Evolutionary conservation across 495 filamentous ascomycete species (phyloP).

Genomic region (Podospora sp.): DNA sequence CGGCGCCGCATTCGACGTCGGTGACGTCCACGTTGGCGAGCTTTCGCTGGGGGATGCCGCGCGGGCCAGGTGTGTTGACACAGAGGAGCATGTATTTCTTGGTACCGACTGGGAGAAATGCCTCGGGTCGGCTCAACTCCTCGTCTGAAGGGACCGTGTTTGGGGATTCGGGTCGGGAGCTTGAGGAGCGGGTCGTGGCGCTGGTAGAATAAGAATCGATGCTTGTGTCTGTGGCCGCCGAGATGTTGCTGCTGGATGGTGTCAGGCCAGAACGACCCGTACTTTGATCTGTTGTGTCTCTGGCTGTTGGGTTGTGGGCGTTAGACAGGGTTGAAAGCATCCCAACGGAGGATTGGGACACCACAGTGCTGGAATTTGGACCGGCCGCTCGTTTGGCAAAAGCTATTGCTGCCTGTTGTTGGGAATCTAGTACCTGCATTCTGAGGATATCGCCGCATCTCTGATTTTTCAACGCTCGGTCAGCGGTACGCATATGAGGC

Average conservation of each 20-base stretch:
- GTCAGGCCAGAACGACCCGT: not conserved
- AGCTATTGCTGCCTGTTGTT: slow-evolving; percentile 1
- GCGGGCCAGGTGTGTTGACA: slow-evolving; percentile 9
- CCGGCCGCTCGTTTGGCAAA: slow-evolving; percentile 20
- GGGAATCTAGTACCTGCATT: not conserved
- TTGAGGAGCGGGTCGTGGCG: not conserved
- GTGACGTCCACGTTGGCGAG: slow-evolving; percentile 24
- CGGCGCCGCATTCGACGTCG: slow-evolving; percentile 14
- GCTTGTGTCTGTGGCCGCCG: not conserved
- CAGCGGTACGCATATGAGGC: not conserved
- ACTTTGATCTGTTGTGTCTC: not conserved
- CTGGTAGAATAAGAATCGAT: slow-evolving; percentile 3
- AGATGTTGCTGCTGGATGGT: slow-evolving; percentile 3
- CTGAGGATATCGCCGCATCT: slow-evolving; percentile 14
- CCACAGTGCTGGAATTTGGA: slow-evolving; percentile 1
- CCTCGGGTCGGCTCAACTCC: not conserved
- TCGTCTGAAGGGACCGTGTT: slow-evolving; percentile 13
- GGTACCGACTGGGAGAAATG: slow-evolving; percentile 19
- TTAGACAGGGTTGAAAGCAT: not conserved
- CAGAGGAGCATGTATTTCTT: slow-evolving; percentile 21
- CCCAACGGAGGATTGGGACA: not conserved
- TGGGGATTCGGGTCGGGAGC: slow-evolving; percentile 1
- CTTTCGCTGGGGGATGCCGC: slow-evolving; percentile 6
- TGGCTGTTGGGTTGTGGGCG: not conserved
- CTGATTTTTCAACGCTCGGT: not conserved